Evolutionary conservation across 805 yeast species (phyloP).

Genomic region (Monosporozyma servazzii): DNA sequence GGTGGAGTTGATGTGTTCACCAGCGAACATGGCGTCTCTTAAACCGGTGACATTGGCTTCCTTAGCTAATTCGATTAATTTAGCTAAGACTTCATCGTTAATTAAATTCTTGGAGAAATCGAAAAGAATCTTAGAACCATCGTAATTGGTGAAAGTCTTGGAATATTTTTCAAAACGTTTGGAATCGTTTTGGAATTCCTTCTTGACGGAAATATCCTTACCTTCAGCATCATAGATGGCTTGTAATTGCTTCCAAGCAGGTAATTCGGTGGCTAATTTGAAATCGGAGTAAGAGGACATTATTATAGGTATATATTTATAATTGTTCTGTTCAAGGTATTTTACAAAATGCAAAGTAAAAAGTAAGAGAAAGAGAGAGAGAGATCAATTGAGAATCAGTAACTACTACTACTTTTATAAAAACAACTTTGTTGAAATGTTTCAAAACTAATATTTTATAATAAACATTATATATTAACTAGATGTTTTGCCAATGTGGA

Average conservation of each 20-base stretch:
- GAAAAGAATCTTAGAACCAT: conserved; percentile 80
- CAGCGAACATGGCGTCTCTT: conserved; percentile 86
- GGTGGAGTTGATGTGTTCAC: conserved; percentile 90
- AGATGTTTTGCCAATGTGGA: too few relatives aligned
- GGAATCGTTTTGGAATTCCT: conserved; percentile 68
- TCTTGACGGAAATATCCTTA: conserved; percentile 60
- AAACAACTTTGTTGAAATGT: too few relatives aligned
- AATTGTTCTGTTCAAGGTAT: not conserved
- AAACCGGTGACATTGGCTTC: conserved; percentile 82
- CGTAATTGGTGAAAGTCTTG: conserved; percentile 71
- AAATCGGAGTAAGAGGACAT: conserved; percentile 35
- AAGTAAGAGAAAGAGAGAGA: not conserved
- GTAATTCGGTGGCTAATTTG: conserved; percentile 58
- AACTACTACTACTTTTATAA: too few relatives aligned
- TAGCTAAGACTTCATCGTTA: conserved; percentile 66
- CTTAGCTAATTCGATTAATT: conserved; percentile 70
- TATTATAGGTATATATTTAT: not conserved
- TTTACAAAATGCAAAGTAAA: not conserved
- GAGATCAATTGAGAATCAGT: not conserved
- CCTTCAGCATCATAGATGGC: conserved; percentile 60
- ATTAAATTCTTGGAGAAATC: conserved; percentile 93
- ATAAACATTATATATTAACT: too few relatives aligned
- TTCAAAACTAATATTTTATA: too few relatives aligned
- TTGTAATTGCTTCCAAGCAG: conserved; percentile 80
- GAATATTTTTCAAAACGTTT: conserved; percentile 69